These are phyloP conservation scores for Saccharomycopsis javanensis DNA, from an alignment of 805 yeast genomes.

Conservation along the genomic window DNA sequence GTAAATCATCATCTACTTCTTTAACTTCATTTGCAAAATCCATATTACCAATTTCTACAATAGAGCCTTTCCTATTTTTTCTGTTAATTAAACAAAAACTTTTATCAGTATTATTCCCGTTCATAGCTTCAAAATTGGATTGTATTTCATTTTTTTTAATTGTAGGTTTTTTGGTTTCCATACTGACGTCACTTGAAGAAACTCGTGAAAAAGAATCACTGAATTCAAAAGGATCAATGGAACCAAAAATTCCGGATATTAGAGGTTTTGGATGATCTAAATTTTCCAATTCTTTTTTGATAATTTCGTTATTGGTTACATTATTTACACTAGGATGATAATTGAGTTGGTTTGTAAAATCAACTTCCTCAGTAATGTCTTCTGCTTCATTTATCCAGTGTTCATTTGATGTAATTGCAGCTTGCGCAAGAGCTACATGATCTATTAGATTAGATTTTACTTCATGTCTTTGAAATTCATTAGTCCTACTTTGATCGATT, in stretches of 20 bases:
- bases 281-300: no score
- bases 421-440: constrained; percentile 2
- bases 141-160: neutral
- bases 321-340: neutral
- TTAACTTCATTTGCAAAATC: neutral
- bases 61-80: no score
- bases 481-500: neutral
- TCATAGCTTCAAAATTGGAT: neutral
- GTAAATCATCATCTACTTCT: neutral
- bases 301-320: neutral
- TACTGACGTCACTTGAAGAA: neutral
- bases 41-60: no score
- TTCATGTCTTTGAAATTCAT: neutral
- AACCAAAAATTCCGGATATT: constrained; percentile 6
- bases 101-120: neutral
- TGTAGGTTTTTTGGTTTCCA: neutral
- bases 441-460: neutral
- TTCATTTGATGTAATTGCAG: neutral
- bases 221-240: constrained; percentile 10
- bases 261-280: neutral
- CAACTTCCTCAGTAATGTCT: neutral
- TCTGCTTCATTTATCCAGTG: neutral
- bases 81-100: no score
- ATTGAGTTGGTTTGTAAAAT: neutral
- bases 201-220: neutral